Evolutionary conservation across 169 alveolate genomes (phyloP).

Genomic region (Plasmodium yoelii): DNA sequence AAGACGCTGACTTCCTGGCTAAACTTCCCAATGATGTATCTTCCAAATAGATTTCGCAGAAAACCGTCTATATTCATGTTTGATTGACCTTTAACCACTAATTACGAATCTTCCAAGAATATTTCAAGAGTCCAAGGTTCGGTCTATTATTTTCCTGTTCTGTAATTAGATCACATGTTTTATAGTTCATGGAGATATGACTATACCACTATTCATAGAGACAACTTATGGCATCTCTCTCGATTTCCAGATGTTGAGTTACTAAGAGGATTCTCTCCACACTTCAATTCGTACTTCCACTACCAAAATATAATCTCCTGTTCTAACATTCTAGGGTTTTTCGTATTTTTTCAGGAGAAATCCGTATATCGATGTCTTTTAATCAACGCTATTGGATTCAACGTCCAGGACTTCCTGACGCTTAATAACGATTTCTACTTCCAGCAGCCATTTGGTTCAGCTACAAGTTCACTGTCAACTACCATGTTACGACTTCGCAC

Average conservation of each 20-base stretch:
- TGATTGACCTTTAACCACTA: constrained; percentile 5
- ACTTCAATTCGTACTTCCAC: no score
- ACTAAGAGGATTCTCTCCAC: not conserved
- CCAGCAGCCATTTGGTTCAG: constrained; percentile 27
- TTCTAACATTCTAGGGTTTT: constrained; percentile 7
- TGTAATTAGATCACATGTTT: constrained; percentile 8
- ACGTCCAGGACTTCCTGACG: constrained; percentile 14
- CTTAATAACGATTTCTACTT: constrained; percentile 8
- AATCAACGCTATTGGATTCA: constrained; percentile 5
- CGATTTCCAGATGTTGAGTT: constrained; percentile 8
- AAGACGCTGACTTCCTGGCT: constrained; percentile 46
- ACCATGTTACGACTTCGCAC: constrained; percentile 34
- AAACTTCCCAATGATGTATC: constrained; percentile 38
- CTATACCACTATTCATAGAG: constrained; percentile 8
- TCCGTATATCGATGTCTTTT: constrained; percentile 8
- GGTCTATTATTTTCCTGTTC: constrained; percentile 1
- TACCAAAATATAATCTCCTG: constrained; percentile 16
- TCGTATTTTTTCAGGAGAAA: constrained; percentile 9
- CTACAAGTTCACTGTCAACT: constrained; percentile 39
- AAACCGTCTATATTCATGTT: constrained; percentile 26
- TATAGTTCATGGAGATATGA: constrained; percentile 9
- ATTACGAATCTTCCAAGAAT: no score
- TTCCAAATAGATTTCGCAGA: constrained; percentile 40
- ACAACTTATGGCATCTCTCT: constrained; percentile 10
- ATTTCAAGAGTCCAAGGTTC: no score